A percentile compares a stretch with the other conserved stretches of the same genome.
phyloP scores from a whole-genome alignment of 1,284 basidiomycete genomes.

The Flammula alnicola region DNA sequence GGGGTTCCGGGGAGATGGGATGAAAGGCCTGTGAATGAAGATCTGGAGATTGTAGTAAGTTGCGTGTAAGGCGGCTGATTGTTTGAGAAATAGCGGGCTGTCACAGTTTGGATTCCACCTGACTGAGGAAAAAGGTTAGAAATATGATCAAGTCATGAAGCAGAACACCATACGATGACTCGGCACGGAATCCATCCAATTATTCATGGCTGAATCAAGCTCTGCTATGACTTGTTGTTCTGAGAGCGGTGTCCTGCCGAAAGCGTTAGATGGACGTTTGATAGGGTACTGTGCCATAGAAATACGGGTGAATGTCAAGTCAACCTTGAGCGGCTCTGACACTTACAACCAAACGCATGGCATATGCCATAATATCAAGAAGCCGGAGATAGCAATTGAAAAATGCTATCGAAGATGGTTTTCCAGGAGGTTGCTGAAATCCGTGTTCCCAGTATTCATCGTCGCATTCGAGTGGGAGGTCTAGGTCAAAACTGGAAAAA shows the following conservation, averaged over 20 bases:
- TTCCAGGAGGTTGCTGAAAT: constrained; percentile 57
- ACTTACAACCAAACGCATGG: constrained; percentile 64
- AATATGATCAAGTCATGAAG: neutral
- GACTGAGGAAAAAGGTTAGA: too few relatives aligned
- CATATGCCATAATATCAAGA: constrained; percentile 64
- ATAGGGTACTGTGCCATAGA: constrained; percentile 45
- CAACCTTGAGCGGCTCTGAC: constrained; percentile 3
- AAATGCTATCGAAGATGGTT: constrained; percentile 55
- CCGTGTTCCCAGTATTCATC: constrained; percentile 55
- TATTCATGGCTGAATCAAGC: constrained; percentile 68
- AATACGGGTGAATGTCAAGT: neutral
- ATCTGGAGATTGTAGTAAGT: constrained; percentile 68
- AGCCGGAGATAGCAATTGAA: constrained; percentile 65
- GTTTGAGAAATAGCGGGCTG: constrained; percentile 54
- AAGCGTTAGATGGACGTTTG: constrained; percentile 34
- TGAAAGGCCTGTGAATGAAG: constrained; percentile 72
- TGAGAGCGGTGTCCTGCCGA: constrained; percentile 37
- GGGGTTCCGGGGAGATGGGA: constrained; percentile 56
- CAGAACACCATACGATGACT: constrained; percentile 46
- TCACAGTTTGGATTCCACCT: constrained; percentile 64
- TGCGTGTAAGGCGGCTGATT: constrained; percentile 62
- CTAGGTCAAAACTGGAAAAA: constrained; percentile 61
- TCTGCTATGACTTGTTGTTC: constrained; percentile 65
- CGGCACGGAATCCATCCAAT: constrained; percentile 69
- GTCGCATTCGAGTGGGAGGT: constrained; percentile 68